Evolutionary conservation across 306 rosid species (phyloP), one percentile per base, ranked within the genome.

Genomic region (Medicago ruthenica): DNA sequence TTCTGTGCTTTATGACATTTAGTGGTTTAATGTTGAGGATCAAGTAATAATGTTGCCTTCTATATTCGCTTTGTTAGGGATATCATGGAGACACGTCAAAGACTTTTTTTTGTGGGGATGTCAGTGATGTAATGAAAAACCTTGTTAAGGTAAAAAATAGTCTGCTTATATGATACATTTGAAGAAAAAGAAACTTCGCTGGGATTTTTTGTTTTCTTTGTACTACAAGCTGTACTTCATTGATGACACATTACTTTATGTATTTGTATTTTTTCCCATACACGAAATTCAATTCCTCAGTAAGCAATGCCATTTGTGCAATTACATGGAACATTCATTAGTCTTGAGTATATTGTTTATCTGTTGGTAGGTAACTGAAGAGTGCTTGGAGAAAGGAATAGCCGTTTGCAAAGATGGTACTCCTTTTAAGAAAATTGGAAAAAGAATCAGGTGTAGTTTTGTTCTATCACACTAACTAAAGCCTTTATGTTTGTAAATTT

Each of bases 21-120:
- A 24, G 16, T 76, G 31, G 40, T 58, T 53, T 39, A 58, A 4
- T 60, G 55, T 72, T 70, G 47, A 73, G 53, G 63, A 42, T 50
- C 41, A 82, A 65, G 34, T 67, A 54, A 62, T 44, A 9, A 10
- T 50, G 45, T 63, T 8, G 59, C 40, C 3, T 68, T 73, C 18
- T 64, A 15, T 73, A 47, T 85, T 11, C 20, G 60, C 73, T 65
- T 59, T 82, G 51, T 69, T 72, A 95, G 98, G 99, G 99, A 64
- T 95, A 95, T 83, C 99, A 95, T 84, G 99, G 99, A 80, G 99
- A 95, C 86, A 95, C 99, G 50, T 95, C 99, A 54, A 92, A 83
- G 88, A 95, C 95, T 34, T 95, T 79, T 92, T 79, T 67, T 47
- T 90, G 97, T 47, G 99, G 99, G 76, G 90, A 95, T 51, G 99